Percentiles rank a stretch among this genome's conserved stretches.
These are phyloP conservation scores for Fomitopsis betulina DNA, from an alignment of 1,284 basidiomycete species.

Conservation along the genomic window DNA sequence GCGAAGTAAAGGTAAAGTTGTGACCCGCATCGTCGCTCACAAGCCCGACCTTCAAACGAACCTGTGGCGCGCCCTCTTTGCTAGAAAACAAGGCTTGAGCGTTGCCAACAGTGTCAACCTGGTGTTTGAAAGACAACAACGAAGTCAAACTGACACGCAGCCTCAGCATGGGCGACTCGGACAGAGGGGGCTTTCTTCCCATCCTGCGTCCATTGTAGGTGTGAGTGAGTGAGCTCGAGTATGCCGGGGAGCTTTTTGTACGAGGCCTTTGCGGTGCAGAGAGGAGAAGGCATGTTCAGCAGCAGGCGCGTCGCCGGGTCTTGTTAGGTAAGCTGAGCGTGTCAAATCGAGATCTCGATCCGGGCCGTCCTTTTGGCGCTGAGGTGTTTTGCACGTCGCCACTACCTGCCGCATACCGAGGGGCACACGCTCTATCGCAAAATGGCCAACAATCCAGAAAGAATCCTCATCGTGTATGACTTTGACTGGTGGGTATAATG, in stretches of 20 bases:
- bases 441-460: slow-evolving; percentile 39
- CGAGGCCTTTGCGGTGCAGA: slow-evolving; percentile 68
- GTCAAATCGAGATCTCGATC: neutral
- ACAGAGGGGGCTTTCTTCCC: slow-evolving; percentile 57
- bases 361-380: neutral
- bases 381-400: neutral
- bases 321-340: slow-evolving; percentile 26
- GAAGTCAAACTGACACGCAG: slow-evolving; percentile 50
- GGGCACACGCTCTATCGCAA: neutral
- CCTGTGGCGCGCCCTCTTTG: slow-evolving; percentile 73
- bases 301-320: slow-evolving; percentile 11
- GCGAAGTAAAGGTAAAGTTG: slow-evolving; percentile 75
- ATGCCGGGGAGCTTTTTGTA: slow-evolving; percentile 77
- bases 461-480: slow-evolving; percentile 91
- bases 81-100: slow-evolving; percentile 72
- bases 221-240: slow-evolving; percentile 62
- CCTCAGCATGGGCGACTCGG: slow-evolving; percentile 54
- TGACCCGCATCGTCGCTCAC: slow-evolving; percentile 64
- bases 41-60: slow-evolving; percentile 68
- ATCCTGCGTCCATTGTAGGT: slow-evolving; percentile 72
- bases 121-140: neutral
- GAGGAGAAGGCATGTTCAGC: slow-evolving; percentile 40
- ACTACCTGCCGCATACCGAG: neutral
- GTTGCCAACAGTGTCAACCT: neutral
- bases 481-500: slow-evolving; percentile 81